These are phyloP conservation scores for Rhodotorula babjevae DNA, from an alignment of 768 basidiomycete species.

Conservation along the genomic window DNA sequence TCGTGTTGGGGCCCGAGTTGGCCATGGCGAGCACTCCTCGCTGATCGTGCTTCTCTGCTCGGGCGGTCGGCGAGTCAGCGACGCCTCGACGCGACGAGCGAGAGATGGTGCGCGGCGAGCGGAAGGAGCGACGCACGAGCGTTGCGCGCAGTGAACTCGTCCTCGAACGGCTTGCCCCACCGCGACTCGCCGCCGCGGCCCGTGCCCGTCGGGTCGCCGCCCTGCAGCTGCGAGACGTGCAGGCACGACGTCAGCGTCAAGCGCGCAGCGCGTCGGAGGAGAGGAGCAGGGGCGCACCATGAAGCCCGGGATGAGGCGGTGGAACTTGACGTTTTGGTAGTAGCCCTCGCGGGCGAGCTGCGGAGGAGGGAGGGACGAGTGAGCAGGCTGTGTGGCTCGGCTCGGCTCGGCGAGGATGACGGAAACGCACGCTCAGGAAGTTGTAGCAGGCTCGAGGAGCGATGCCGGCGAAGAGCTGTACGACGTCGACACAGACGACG, in stretches of 20 bases:
- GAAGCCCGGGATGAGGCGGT: conserved; percentile 87
- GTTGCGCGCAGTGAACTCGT: conserved; percentile 81
- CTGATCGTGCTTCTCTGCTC: conserved; percentile 49
- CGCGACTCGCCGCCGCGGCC: conserved; percentile 85
- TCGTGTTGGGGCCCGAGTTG: conserved; percentile 85
- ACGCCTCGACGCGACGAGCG: too few relatives aligned
- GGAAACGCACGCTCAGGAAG: conserved; percentile 60
- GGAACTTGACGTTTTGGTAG: conserved; percentile 84
- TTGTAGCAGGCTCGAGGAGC: conserved; percentile 99
- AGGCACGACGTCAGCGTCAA: neutral
- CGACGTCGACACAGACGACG: conserved; percentile 42
- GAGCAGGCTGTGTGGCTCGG: neutral
- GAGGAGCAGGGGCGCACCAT: conserved; percentile 58
- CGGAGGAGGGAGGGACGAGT: neutral
- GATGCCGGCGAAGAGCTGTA: conserved; percentile 83
- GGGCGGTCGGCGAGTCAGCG: too few relatives aligned
- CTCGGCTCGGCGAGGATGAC: neutral
- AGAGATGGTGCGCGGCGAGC: neutral
- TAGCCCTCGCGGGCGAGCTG: conserved; percentile 78
- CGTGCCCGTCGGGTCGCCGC: conserved; percentile 94
- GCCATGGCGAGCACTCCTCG: conserved; percentile 91
- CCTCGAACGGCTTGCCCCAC: conserved; percentile 94
- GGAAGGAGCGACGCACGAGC: conserved; percentile 58
- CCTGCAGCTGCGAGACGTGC: conserved; percentile 66
- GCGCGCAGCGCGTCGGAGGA: too few relatives aligned